Evolutionary conservation across 495 filamentous ascomycete species (phyloP), one percentile per base, ranked within the genome.

Genomic region (Lasiosphaeriaceae sp.): DNA sequence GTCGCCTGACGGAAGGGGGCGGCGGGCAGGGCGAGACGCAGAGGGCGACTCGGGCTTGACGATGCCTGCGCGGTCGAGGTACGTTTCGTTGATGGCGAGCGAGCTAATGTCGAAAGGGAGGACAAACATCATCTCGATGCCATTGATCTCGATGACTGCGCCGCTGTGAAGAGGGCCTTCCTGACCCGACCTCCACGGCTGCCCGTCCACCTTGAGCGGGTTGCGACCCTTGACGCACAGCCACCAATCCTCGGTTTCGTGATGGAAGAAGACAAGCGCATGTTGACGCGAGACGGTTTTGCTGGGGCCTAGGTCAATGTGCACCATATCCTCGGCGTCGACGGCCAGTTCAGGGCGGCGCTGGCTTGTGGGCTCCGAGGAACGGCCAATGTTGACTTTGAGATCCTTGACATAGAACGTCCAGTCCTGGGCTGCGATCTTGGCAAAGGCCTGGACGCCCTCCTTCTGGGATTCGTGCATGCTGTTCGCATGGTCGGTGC

Each of bases 51-150:
- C 64, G 6, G 70, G 55, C 16, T 68, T 71, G 39, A 66, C 60
- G 14, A 81, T 60, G 22, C 76, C 75, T 12, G 80, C 80, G 49
- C 81, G 76, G 45, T 75, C 67, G 12, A 87, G 77, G 58, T 79
- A 83, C 52, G 63, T 71, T 20, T 69, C 67, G 54, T 80, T 61
- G 54, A 94, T 84, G n/a, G 80, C 64, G 22, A 84, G 73, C 67
- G 67, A 79, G 71, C 60, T 81, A 69, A 70, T 82, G 73, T 59
- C 81, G 70, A 57, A 72, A n/a, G 94, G 90, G 22, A 92, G 80
- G 17, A 96, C 88, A 74, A 97, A 98, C 83, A 97, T 91, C 94
- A 98, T 98, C 74, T 97, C 91, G 6, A 90, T 85, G 46, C 90
- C 90, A 56, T 86, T 88, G 69, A 97, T 87, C 63, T 95, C 90